These are phyloP conservation scores for Torulaspora indica DNA, from an alignment of 805 yeast genomes.

Conservation along the genomic window DNA sequence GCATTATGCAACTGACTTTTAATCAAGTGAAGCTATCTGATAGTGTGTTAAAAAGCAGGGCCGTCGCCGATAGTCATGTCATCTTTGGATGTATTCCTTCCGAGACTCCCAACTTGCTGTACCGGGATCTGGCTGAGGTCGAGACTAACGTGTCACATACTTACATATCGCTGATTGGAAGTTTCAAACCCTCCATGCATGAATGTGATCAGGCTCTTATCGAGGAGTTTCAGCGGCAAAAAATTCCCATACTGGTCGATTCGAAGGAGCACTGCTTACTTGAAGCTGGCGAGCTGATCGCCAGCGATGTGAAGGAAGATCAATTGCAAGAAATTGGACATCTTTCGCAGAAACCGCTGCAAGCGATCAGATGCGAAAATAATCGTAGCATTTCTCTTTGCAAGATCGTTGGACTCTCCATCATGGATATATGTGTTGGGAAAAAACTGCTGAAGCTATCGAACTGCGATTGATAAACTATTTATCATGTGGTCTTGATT, in stretches of 20 bases:
- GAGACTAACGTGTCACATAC: conserved; percentile 23
- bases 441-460: conserved; percentile 24
- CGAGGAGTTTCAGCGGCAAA: conserved; percentile 31
- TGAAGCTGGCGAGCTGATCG: conserved; percentile 65
- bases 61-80: conserved; percentile 41
- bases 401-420: conserved; percentile 58
- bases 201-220: conserved; percentile 51
- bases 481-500: too few relatives aligned
- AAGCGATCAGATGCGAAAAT: conserved; percentile 15
- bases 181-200: conserved; percentile 62
- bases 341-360: conserved; percentile 24
- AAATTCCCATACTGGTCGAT: conserved; percentile 52
- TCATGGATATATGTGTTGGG: conserved; percentile 59
- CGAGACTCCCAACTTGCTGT: conserved; percentile 43
- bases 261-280: conserved; percentile 50
- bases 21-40: conserved; percentile 28
- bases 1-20: conserved; percentile 31
- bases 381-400: conserved; percentile 39
- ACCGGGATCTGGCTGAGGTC: conserved; percentile 28
- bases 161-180: conserved; percentile 58
- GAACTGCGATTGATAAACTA: background rate
- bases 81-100: conserved; percentile 61
- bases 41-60: conserved; percentile 17
- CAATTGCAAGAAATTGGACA: conserved; percentile 48
- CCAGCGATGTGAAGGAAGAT: conserved; percentile 37